Base-by-base conservation (phyloP, 192 early-diverging fungal genomes). In the Spinellus fusiger region DNA sequence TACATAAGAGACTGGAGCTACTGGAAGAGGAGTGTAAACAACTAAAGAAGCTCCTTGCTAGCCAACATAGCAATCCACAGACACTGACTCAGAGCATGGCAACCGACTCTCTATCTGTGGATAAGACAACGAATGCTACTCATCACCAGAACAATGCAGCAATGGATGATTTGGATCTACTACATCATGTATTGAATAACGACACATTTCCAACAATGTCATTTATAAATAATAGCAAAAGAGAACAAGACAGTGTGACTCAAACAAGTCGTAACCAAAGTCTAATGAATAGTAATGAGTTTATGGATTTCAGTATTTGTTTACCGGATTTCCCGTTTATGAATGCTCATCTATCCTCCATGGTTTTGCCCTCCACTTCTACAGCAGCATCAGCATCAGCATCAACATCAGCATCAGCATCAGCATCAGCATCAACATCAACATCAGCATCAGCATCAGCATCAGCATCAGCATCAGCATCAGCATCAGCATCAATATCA, bases 21-120 rank as follows among this genome's bases (percentile, higher is more conserved):
- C 35, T 73, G 26, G 71, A 73, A 47, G 15, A 33, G 3, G 59
- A 64, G 29, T 59, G 57, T 26, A 10, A 54, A 23, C 62, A 54
- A 47, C 46, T 66, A 10, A 69, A 56, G 12, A 62, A 57, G 27
- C 16, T 61, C 5, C 31, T 56, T 27, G 26, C 28, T 28, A 52
- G 54, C 0, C 47, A 61, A 15, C 48, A 22, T 23, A 22, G n/a
- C 28, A 48, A 28, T 29, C 20, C 33, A 1, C n/a, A 49, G 16
- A 28, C 44, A 51, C 46, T 10, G 49, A n/a, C 18, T n/a, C 44
- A 31, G 13, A 6, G 22, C 25, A 1, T 44, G 18, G 15, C 40
- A 3, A 44, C 3, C 18, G 3, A n/a, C 3, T 56, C 33, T 16
- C 28, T 16, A 35, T 38, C 54, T 15, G 16, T 23, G 0, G 25